These are phyloP conservation scores for apple (Malus domestica) DNA, from an alignment of 306 rosid species.

Conservation along the genomic window DNA sequence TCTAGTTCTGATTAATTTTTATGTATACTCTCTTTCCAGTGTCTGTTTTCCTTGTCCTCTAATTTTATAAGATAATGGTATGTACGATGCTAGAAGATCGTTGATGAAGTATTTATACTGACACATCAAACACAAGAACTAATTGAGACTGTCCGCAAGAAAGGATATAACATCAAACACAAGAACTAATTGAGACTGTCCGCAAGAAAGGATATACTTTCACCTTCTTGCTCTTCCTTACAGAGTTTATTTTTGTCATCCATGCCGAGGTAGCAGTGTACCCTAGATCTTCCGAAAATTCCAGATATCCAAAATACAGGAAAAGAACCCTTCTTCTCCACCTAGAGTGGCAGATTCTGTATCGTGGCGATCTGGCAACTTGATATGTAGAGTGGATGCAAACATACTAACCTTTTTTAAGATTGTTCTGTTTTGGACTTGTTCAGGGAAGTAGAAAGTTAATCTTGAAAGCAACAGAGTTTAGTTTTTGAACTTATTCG, in stretches of 20 bases:
- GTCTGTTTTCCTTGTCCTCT: not conserved
- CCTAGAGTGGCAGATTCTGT: not conserved
- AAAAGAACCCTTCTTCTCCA: not conserved
- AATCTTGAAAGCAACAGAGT: not conserved
- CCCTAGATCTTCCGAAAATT: not conserved
- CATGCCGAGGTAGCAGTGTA: constrained; percentile 28
- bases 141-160: constrained; percentile 38
- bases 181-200: constrained; percentile 43
- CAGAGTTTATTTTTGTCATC: constrained; percentile 64
- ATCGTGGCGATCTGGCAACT: not conserved
- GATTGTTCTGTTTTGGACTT: not conserved
- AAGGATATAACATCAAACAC: constrained; percentile 44
- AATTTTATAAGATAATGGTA: not conserved
- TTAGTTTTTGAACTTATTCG: not conserved
- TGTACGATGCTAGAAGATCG: constrained; percentile 75
- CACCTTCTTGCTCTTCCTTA: constrained; percentile 58
- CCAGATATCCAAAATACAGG: not conserved
- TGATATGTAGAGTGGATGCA: not conserved
- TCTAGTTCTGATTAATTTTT: not conserved
- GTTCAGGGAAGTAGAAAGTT: not conserved
- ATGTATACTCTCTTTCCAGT: not conserved
- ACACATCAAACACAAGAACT: constrained; percentile 52
- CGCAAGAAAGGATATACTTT: constrained; percentile 47
- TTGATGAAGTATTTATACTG: constrained; percentile 74
- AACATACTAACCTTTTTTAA: not conserved